Conservation (phyloP, 345 rosid species). For the Eucalyptus viminalis region DNA sequence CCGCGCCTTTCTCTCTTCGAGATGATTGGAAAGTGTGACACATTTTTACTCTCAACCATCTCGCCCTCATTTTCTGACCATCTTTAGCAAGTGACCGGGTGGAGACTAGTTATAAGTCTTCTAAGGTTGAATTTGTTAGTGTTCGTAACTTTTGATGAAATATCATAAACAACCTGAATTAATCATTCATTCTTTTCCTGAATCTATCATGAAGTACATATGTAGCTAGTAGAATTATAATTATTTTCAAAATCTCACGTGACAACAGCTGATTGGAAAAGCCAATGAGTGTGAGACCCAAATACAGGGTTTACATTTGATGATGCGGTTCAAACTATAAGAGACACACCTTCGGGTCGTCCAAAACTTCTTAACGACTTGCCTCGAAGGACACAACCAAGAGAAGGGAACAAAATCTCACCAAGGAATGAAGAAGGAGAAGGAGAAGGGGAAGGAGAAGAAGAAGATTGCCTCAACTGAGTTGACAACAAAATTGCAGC, state of each 20-base stretch:
- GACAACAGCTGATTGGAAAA: background rate
- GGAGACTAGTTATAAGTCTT: too few relatives aligned
- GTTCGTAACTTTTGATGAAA: background rate
- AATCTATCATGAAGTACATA: too few relatives aligned
- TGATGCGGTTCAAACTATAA: background rate
- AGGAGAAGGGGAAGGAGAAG: too few relatives aligned
- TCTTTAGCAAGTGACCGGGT: background rate
- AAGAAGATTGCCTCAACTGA: too few relatives aligned
- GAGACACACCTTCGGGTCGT: too few relatives aligned
- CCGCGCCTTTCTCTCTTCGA: background rate
- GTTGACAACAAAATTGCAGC: background rate
- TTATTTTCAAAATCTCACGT: background rate
- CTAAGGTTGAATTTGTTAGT: background rate
- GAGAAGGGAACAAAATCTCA: too few relatives aligned
- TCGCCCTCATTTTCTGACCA: background rate
- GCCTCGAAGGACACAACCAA: too few relatives aligned
- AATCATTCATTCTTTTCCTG: background rate
- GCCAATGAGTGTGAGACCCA: too few relatives aligned
- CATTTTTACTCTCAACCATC: background rate
- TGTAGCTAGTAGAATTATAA: background rate
- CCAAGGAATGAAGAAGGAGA: too few relatives aligned
- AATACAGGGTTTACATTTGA: background rate
- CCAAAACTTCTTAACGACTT: too few relatives aligned
- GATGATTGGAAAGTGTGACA: background rate
- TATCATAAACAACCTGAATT: background rate